These are phyloP conservation scores for Aureobasidium sp. DNA, from an alignment of 2,329 filamentous ascomycete species.

Conservation along the genomic window DNA sequence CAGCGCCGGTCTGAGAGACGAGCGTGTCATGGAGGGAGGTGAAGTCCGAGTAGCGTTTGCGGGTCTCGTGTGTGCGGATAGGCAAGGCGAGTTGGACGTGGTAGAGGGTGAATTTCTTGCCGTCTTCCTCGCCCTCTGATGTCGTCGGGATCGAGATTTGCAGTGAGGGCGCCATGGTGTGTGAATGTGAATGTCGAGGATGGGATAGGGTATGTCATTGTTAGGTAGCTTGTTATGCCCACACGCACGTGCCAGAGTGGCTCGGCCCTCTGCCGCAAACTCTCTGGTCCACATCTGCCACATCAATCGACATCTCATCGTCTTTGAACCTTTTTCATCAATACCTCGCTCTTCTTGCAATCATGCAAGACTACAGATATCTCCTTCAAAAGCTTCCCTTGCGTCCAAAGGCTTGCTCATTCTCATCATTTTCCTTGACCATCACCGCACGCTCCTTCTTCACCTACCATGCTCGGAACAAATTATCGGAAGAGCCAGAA, in stretches of 20 bases:
- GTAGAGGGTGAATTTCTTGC: slow-evolving; percentile 66
- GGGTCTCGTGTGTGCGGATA: slow-evolving; percentile 64
- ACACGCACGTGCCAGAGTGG: neutral
- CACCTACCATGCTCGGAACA: neutral
- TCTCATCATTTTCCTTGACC: neutral
- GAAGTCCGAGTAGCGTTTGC: slow-evolving; percentile 81
- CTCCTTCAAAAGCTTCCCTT: neutral
- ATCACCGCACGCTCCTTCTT: neutral
- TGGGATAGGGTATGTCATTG: neutral
- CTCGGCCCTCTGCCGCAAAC: neutral
- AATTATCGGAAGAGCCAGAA: neutral
- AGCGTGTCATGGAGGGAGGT: slow-evolving; percentile 56
- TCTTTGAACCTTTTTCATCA: neutral
- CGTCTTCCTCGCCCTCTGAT: slow-evolving; percentile 43
- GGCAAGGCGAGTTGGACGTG: slow-evolving; percentile 71
- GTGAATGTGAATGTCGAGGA: neutral
- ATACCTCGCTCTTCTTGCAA: neutral
- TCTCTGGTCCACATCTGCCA: neutral
- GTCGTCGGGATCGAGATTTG: slow-evolving; percentile 40
- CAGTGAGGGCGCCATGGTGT: slow-evolving; percentile 36
- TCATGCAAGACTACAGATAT: neutral
- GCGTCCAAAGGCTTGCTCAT: neutral
- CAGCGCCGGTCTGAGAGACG: slow-evolving; percentile 48
- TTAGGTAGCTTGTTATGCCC: neutral
- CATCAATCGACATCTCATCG: neutral